Conservation (phyloP, 2,329 filamentous ascomycete genomes). For the Catunica adiposa region DNA sequence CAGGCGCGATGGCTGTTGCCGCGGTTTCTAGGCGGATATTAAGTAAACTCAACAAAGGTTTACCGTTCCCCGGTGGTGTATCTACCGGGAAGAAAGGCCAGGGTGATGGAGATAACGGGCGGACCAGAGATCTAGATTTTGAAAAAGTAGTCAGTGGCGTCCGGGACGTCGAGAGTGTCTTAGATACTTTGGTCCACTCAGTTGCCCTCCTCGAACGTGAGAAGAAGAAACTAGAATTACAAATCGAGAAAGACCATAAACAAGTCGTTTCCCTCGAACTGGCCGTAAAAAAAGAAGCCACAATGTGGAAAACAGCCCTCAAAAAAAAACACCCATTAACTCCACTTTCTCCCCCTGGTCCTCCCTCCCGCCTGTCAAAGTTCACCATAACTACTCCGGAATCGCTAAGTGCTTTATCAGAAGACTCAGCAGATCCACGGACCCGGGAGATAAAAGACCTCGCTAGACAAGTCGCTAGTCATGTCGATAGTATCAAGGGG, state of each 20-base stretch:
- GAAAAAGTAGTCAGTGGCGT: conserved; percentile 48
- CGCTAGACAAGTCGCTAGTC: conserved; percentile 30
- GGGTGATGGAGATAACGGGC: conserved; percentile 23
- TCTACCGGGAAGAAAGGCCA: conserved; percentile 12
- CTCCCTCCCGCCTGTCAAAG: background rate
- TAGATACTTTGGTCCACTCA: conserved; percentile 46
- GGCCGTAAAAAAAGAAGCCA: conserved; percentile 39
- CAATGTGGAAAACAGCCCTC: conserved; percentile 32
- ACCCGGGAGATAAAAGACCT: conserved; percentile 9
- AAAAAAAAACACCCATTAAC: conserved; percentile 24
- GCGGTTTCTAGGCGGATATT: conserved; percentile 38
- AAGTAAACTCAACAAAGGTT: conserved; percentile 39
- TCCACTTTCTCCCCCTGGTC: background rate
- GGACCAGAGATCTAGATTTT: conserved; percentile 46
- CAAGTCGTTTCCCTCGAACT: conserved; percentile 33
- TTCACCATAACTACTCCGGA: background rate
- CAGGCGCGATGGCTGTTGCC: conserved; percentile 39
- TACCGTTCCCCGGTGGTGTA: conserved; percentile 41
- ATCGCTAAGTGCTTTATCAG: background rate
- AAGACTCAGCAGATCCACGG: background rate
- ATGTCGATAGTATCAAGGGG: conserved; percentile 38
- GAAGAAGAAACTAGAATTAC: conserved; percentile 36
- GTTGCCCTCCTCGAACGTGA: conserved; percentile 44
- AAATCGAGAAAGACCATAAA: conserved; percentile 39
- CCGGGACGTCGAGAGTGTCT: conserved; percentile 36